Conservation (phyloP, 1,284 basidiomycete species). For the Apiotrichum montevideense region DNA sequence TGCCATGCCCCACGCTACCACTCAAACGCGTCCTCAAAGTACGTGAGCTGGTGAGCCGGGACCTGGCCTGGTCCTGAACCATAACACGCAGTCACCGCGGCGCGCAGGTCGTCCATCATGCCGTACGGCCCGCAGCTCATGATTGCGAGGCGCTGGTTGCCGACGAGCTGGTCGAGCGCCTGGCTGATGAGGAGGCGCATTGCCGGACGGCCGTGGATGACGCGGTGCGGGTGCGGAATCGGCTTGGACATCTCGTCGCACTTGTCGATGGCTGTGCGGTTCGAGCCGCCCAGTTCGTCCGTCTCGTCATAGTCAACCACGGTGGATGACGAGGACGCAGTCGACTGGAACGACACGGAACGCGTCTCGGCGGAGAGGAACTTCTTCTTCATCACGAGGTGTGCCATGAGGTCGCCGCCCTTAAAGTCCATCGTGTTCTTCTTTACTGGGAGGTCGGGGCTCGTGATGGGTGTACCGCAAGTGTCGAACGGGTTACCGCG, state of each 20-base stretch:
- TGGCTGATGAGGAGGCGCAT: conserved; percentile 17
- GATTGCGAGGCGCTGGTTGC: conserved; percentile 21
- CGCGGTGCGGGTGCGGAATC: not conserved
- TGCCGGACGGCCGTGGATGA: conserved; percentile 18
- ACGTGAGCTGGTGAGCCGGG: conserved; percentile 17
- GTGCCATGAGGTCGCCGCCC: not conserved
- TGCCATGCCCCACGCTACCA: conserved; percentile 15
- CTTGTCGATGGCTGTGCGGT: not conserved
- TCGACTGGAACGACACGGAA: not conserved
- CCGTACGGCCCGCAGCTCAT: conserved; percentile 28
- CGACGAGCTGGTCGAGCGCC: conserved; percentile 7
- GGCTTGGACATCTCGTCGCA: not conserved
- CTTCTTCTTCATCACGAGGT: conserved; percentile 2
- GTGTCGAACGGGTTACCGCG: not conserved
- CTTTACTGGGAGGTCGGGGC: not conserved
- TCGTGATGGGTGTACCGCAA: not conserved
- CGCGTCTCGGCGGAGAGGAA: not conserved
- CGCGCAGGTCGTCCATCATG: conserved; percentile 33
- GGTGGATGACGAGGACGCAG: not conserved
- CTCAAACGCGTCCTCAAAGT: conserved; percentile 29
- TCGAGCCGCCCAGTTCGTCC: not conserved
- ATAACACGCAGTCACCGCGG: conserved; percentile 16
- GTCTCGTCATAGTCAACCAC: not conserved
- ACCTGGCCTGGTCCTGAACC: conserved; percentile 18
- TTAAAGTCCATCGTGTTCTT: not conserved